Evolutionary conservation across 257 asterid genomes (phyloP).

Genomic region (Solanum pimpinellifolium): DNA sequence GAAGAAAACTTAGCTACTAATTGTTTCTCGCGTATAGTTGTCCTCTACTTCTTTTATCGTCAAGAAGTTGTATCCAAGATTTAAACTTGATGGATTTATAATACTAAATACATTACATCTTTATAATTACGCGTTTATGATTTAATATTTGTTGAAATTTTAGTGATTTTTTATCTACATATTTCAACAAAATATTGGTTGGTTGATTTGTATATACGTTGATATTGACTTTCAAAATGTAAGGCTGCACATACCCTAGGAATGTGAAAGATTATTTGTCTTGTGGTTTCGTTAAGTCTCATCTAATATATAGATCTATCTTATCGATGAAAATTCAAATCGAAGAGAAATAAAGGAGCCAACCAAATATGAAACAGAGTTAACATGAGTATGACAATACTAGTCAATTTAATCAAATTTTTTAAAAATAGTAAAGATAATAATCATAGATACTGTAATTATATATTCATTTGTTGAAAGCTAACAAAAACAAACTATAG

Average conservation of each 20-base stretch:
- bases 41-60: not conserved
- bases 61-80: not conserved
- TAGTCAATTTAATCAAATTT: not conserved
- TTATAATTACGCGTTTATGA: not conserved
- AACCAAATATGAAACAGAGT: not conserved
- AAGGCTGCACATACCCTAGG: not conserved
- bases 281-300: not conserved
- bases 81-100: not conserved
- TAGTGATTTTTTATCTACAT: not conserved
- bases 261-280: not conserved
- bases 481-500: not conserved
- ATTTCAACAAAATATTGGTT: not conserved
- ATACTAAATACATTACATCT: not conserved
- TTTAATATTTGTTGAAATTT: not conserved
- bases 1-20: not conserved
- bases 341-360: not conserved
- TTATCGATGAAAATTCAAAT: not conserved
- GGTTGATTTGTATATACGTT: not conserved
- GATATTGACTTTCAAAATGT: not conserved
- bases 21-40: not conserved
- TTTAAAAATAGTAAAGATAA: not conserved
- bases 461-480: not conserved
- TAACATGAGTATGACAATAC: not conserved
- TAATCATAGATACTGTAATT: not conserved
- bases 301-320: not conserved